These are phyloP conservation scores for Taphrina deformans DNA, from an alignment of 1,139 yeast genomes.

Conservation along the genomic window DNA sequence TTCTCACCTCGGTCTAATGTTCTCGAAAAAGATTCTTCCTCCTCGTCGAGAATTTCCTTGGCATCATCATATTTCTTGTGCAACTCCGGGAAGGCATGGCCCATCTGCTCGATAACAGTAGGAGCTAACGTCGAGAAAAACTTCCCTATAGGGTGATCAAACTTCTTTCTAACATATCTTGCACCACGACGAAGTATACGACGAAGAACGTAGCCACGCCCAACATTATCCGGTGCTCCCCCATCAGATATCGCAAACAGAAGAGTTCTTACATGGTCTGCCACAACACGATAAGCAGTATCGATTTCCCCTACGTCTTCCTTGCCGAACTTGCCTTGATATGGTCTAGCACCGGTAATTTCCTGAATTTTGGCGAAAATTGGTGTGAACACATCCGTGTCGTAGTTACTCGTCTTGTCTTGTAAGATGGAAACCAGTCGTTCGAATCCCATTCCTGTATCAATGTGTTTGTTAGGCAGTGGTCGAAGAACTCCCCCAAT, in stretches of 20 bases:
- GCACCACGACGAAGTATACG: slow-evolving; percentile 97
- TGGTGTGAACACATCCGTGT: slow-evolving; percentile 93
- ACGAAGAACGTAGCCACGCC: slow-evolving; percentile 96
- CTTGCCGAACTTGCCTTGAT: slow-evolving; percentile 85
- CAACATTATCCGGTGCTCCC: slow-evolving; percentile 98
- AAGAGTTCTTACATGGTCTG: slow-evolving; percentile 96
- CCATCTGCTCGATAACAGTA: slow-evolving; percentile 83
- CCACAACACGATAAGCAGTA: slow-evolving; percentile 96
- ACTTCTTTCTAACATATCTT: slow-evolving; percentile 92
- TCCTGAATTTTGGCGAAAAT: slow-evolving; percentile 81
- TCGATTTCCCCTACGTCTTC: slow-evolving; percentile 94
- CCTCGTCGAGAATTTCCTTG: slow-evolving; percentile 90
- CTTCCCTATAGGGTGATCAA: slow-evolving; percentile 91
- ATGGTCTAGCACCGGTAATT: slow-evolving; percentile 87
- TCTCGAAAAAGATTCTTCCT: slow-evolving; percentile 89
- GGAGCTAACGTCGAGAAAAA: slow-evolving; percentile 92
- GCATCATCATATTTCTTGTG: slow-evolving; percentile 68
- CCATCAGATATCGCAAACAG: slow-evolving; percentile 97
- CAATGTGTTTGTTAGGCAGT: slow-evolving; percentile 91
- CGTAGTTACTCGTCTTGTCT: slow-evolving; percentile 87
- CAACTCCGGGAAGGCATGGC: slow-evolving; percentile 82
- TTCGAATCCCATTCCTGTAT: slow-evolving; percentile 98
- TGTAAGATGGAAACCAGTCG: slow-evolving; percentile 92
- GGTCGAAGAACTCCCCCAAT: slow-evolving; percentile 75
- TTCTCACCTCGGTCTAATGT: slow-evolving; percentile 98